phyloP scores from a whole-genome alignment of 352 stramenopile genomes.

The Pythium scleroteichum region DNA sequence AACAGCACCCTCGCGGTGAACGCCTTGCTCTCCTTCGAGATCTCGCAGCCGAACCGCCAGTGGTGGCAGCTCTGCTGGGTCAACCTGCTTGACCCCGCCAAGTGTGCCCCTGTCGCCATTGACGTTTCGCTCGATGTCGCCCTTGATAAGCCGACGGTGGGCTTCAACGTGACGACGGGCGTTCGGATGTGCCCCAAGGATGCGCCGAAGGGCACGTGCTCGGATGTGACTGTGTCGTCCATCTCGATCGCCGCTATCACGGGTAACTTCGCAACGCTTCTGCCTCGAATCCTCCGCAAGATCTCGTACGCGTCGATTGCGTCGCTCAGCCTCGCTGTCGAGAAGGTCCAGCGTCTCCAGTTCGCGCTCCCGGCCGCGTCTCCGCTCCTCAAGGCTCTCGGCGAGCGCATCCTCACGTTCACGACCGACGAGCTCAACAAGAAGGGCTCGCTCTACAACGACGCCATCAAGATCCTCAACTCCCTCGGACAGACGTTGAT shows the following conservation, averaged over 20 bases:
- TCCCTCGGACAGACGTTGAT: constrained; percentile 46
- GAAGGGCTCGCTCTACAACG: constrained; percentile 58
- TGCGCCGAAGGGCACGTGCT: constrained; percentile 42
- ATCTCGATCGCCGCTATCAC: constrained; percentile 41
- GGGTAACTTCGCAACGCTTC: constrained; percentile 25
- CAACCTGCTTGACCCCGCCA: constrained; percentile 43
- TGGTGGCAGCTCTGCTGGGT: constrained; percentile 68
- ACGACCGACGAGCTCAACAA: constrained; percentile 57
- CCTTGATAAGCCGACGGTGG: constrained; percentile 33
- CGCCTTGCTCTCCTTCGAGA: constrained; percentile 42
- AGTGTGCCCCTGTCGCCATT: constrained; percentile 39
- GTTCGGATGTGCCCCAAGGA: constrained; percentile 39
- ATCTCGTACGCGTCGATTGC: constrained; percentile 27
- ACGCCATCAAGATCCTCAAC: constrained; percentile 43
- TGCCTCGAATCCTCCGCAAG: constrained; percentile 30
- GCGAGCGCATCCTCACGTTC: constrained; percentile 46
- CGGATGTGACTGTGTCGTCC: constrained; percentile 42
- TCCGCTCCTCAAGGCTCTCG: constrained; percentile 43
- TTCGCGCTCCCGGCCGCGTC: constrained; percentile 40
- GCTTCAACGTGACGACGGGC: constrained; percentile 31
- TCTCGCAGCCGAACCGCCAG: constrained; percentile 53
- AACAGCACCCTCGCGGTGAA: constrained; percentile 38
- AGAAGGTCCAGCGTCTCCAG: constrained; percentile 50
- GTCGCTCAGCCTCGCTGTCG: constrained; percentile 34
- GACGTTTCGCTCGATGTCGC: constrained; percentile 42